These are phyloP conservation scores for Tieghemostelium lacteum DNA, from an alignment of 78 protist genomes.

Conservation along the genomic window DNA sequence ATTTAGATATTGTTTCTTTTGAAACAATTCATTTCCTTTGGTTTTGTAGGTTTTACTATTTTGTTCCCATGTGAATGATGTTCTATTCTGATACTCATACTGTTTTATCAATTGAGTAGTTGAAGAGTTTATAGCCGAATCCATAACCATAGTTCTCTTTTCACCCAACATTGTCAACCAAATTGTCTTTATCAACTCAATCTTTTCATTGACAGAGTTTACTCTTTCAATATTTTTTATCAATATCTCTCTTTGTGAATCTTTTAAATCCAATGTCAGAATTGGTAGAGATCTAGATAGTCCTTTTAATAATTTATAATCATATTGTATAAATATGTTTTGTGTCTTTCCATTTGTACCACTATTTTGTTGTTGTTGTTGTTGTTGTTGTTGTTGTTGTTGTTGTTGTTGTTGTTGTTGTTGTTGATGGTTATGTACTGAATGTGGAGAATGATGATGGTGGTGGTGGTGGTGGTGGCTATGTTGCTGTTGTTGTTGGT, in stretches of 20 bases:
- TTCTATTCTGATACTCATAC: neutral
- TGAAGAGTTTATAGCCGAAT: slow-evolving; percentile 10
- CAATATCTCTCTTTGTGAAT: slow-evolving; percentile 5
- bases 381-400: no score
- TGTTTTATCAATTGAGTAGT: neutral
- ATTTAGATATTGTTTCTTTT: slow-evolving; percentile 52
- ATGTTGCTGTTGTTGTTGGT: no score
- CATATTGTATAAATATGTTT: no score
- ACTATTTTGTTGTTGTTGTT: no score
- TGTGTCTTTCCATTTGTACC: no score
- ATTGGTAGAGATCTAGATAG: slow-evolving; percentile 28
- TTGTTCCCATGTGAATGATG: slow-evolving; percentile 8
- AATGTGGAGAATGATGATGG: no score
- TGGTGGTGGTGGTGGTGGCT: no score
- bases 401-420: no score
- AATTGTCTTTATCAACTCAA: neutral
- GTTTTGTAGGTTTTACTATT: slow-evolving; percentile 18
- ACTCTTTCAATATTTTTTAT: slow-evolving; percentile 2
- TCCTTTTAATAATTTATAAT: no score
- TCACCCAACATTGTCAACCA: neutral
- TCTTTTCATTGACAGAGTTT: neutral
- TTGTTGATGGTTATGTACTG: no score
- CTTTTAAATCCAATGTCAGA: neutral
- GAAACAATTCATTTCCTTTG: slow-evolving; percentile 63
- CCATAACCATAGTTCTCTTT: neutral